These are phyloP conservation scores for Zarea fungicola DNA, from an alignment of 2,329 filamentous ascomycete species.

Conservation along the genomic window DNA sequence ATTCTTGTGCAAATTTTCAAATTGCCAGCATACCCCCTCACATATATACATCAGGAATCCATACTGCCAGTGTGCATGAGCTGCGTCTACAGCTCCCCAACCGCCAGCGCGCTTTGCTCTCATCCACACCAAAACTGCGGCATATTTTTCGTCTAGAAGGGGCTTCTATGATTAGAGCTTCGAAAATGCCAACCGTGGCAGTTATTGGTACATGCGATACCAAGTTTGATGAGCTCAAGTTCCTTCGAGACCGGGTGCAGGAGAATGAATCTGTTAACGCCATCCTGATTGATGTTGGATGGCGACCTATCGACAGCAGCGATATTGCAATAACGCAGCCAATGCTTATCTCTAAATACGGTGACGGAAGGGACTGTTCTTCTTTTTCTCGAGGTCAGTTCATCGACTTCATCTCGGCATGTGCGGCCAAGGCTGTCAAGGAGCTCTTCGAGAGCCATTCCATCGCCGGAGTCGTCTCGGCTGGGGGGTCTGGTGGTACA, in stretches of 20 bases:
- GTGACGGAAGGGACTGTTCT: constrained; percentile 26
- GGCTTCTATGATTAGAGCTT: too few species aligned
- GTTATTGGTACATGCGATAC: constrained; percentile 62
- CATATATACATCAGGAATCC: too few species aligned
- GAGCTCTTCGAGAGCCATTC: constrained; percentile 29
- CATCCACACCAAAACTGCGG: background rate
- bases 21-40: too few species aligned
- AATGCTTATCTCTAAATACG: constrained; percentile 34
- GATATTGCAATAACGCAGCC: constrained; percentile 43
- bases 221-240: constrained; percentile 55
- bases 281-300: constrained; percentile 41
- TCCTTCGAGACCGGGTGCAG: constrained; percentile 43
- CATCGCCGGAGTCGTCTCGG: constrained; percentile 53
- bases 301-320: constrained; percentile 33
- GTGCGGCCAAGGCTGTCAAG: constrained; percentile 38
- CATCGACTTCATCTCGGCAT: constrained; percentile 49
- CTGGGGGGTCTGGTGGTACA: constrained; percentile 60
- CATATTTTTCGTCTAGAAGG: too few species aligned
- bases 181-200: constrained; percentile 36
- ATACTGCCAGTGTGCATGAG: too few species aligned
- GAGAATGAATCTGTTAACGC: constrained; percentile 16
- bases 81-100: too few species aligned
- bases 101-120: too few species aligned
- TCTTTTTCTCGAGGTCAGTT: constrained; percentile 47
- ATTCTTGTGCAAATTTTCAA: too few species aligned